Evolutionary conservation across 441 rosid genomes (phyloP).

Genomic region (Croton laevigatus): DNA sequence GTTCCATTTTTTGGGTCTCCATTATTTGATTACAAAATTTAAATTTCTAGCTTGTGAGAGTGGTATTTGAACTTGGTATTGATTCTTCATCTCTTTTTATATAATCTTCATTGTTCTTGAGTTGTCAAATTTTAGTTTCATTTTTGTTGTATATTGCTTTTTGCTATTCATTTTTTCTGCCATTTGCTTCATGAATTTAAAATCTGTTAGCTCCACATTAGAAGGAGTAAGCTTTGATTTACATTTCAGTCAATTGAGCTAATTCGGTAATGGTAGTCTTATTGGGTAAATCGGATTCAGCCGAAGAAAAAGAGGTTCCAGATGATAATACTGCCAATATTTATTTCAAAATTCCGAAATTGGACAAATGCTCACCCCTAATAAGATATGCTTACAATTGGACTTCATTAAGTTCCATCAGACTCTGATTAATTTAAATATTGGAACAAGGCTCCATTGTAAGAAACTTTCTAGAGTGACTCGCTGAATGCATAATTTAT

Average conservation of each 20-base stretch:
- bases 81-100: constrained; percentile 4
- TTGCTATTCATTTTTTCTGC: not conserved
- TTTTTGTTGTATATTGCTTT: not conserved
- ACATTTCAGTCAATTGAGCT: too few species aligned
- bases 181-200: not conserved
- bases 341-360: too few species aligned
- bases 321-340: too few species aligned
- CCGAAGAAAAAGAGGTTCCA: too few species aligned
- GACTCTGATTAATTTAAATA: not conserved
- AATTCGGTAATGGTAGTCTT: too few species aligned
- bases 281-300: too few species aligned
- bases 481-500: not conserved
- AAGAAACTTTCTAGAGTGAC: not conserved
- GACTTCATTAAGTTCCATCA: not conserved
- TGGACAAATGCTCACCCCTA: too few species aligned
- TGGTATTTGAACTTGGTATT: not conserved
- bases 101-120: constrained; percentile 1
- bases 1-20: constrained; percentile 5
- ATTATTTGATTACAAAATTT: not conserved
- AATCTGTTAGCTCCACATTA: not conserved
- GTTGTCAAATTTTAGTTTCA: not conserved
- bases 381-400: not conserved
- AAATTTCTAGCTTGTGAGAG: constrained; percentile 4
- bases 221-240: not conserved
- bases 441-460: not conserved